Conservation (phyloP, 2,329 filamentous ascomycete genomes). For the Colletotrichum sp. region DNA sequence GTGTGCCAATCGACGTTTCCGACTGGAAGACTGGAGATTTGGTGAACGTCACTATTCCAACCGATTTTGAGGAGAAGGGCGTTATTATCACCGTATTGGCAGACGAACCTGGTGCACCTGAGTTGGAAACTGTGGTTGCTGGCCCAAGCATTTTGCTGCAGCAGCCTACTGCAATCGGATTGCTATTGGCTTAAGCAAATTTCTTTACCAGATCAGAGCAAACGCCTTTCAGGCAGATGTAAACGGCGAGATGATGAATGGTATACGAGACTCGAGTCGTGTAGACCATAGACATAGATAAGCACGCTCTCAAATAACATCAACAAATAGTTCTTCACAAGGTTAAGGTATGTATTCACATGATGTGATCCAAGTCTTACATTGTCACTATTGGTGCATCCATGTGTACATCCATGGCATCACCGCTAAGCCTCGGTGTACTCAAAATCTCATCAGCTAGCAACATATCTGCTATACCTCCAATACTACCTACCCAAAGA, state of each 20-base stretch:
- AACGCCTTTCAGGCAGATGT: background rate
- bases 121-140: background rate
- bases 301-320: background rate
- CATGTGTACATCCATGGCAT: background rate
- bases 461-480: accelerated
- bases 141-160: background rate
- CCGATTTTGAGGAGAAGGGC: background rate
- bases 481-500: no score
- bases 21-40: background rate
- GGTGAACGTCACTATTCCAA: background rate
- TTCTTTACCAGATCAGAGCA: background rate
- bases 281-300: background rate
- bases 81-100: background rate
- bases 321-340: background rate
- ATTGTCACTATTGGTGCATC: background rate
- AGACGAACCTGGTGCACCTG: background rate
- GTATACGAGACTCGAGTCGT: background rate
- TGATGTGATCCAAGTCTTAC: accelerated
- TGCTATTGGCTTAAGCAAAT: background rate
- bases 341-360: accelerated
- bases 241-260: background rate
- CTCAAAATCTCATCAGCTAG: background rate
- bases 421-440: accelerated
- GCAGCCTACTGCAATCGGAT: background rate
- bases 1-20: background rate